Conservation (phyloP, 257 asterid species). For the Schizonepeta tenuifolia region DNA sequence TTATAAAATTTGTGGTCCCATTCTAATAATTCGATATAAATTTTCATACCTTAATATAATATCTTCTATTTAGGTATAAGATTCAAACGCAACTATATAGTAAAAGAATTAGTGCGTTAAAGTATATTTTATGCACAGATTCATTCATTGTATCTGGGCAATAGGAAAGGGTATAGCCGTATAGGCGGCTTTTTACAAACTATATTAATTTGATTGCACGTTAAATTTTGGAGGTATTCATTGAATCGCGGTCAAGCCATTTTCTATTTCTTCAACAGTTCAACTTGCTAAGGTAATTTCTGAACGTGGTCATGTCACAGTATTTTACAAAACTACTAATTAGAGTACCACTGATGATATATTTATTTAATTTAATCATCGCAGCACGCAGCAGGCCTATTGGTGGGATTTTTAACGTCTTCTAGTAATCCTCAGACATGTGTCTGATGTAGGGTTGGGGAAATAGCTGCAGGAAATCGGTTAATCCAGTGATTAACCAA, state of each 20-base stretch:
- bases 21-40: too few relatives aligned
- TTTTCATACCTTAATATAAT: too few relatives aligned
- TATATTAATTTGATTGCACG: background rate
- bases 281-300: background rate
- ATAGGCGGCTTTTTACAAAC: constrained; percentile 7
- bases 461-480: too few relatives aligned
- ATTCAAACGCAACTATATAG: too few relatives aligned
- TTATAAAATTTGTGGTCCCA: too few relatives aligned
- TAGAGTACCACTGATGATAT: background rate
- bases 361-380: background rate
- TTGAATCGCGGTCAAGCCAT: constrained; percentile 22
- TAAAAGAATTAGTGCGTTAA: too few relatives aligned
- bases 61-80: too few relatives aligned
- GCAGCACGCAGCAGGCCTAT: background rate
- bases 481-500: too few relatives aligned
- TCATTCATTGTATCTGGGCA: constrained; percentile 9
- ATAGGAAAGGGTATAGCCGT: background rate
- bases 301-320: background rate
- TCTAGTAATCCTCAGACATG: too few relatives aligned
- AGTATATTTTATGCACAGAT: background rate
- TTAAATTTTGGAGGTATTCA: background rate
- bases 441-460: too few relatives aligned
- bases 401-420: background rate
- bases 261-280: constrained; percentile 12
- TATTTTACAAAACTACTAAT: background rate